Evolutionary conservation across 768 basidiomycete genomes (phyloP), one percentile per base, ranked within the genome.

Genomic region (Podaxis sp.): DNA sequence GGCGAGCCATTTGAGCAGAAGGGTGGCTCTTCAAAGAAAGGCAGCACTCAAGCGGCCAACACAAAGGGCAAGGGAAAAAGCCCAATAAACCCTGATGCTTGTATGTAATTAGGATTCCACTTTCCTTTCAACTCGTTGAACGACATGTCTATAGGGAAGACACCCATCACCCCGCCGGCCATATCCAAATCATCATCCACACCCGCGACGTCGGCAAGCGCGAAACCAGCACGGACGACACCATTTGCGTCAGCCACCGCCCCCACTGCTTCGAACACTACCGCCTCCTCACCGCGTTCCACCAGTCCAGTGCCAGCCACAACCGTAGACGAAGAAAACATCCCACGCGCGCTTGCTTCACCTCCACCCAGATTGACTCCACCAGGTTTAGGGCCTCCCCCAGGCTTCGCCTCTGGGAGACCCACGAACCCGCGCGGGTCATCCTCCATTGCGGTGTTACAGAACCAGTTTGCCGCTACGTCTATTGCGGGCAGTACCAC

Each of bases 381-480:
- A 2, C 50, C 44, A 6, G 38, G 30, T 33, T 33, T 33, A 33
- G 30, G 30, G 30, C 8, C 8, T 10, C 38, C 59, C 4, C 38
- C 57, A 6, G 38, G 15, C n/a, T n/a, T 28, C 11, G 24, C 24
- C 24, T 7, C 22, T 40, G 58, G 48, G 5, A 48, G 46, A 49
- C 59, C 59, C 3, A 52, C 51, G 8, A 60, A 60, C 41, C 59
- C 59, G 3, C 36, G n/a, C 15, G 59, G 59, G 13, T 60, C 59
- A 20, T 61, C 60, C 2, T 61, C 60, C 24, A 46, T 55, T 28
- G 22, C 24, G 10, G 54, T 41, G 38, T 52, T 61, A 6, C 60
- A 55, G 17, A 2, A 28, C 6, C 60, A 46, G n/a, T 61, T 61
- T 17, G 60, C 60, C 11, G n/a, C 26, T 12, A 24, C 51, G 20